Evolutionary conservation across 1,284 basidiomycete genomes (phyloP).

Genomic region (Pseudozyma sp.): DNA sequence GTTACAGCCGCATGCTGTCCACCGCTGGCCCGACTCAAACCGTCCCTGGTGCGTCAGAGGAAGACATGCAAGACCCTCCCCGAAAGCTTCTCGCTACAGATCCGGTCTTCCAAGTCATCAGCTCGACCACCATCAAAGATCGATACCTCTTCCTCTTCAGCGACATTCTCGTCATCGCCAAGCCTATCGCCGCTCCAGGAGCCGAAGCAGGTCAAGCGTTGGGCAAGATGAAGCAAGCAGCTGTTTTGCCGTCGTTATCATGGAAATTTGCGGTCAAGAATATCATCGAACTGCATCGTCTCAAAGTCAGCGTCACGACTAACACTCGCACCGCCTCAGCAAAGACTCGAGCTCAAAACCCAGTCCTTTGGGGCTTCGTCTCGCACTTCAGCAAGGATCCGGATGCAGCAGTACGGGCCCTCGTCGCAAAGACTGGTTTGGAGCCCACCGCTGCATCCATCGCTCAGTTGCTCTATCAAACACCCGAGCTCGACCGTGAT

Average conservation of each 20-base stretch:
- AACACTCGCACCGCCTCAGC: slow-evolving; percentile 33
- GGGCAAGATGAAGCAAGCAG: slow-evolving; percentile 44
- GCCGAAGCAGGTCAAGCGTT: slow-evolving; percentile 74
- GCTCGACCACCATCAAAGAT: slow-evolving; percentile 92
- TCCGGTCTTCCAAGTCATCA: slow-evolving; percentile 92
- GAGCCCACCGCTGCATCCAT: slow-evolving; percentile 72
- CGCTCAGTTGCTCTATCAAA: slow-evolving; percentile 85
- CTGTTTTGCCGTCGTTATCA: slow-evolving; percentile 35
- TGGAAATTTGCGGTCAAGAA: slow-evolving; percentile 62
- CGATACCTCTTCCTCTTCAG: slow-evolving; percentile 94
- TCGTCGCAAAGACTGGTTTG: slow-evolving; percentile 58
- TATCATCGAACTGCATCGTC: slow-evolving; percentile 51
- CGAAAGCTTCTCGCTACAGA: slow-evolving; percentile 85
- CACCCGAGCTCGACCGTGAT: slow-evolving; percentile 84
- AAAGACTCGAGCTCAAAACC: slow-evolving; percentile 44
- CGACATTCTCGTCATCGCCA: slow-evolving; percentile 86
- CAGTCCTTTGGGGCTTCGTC: slow-evolving; percentile 74
- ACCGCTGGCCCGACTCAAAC: slow-evolving; percentile 8
- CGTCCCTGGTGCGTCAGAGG: slow-evolving; percentile 25
- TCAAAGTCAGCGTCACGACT: slow-evolving; percentile 44
- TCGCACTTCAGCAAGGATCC: slow-evolving; percentile 75
- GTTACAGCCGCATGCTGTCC: slow-evolving; percentile 58
- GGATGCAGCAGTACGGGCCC: slow-evolving; percentile 59
- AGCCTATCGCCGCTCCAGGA: slow-evolving; percentile 74
- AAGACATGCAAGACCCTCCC: slow-evolving; percentile 77